These are phyloP conservation scores for Rhizomucor pusillus DNA, from an alignment of 371 early-diverging fungal species.

Conservation along the genomic window DNA sequence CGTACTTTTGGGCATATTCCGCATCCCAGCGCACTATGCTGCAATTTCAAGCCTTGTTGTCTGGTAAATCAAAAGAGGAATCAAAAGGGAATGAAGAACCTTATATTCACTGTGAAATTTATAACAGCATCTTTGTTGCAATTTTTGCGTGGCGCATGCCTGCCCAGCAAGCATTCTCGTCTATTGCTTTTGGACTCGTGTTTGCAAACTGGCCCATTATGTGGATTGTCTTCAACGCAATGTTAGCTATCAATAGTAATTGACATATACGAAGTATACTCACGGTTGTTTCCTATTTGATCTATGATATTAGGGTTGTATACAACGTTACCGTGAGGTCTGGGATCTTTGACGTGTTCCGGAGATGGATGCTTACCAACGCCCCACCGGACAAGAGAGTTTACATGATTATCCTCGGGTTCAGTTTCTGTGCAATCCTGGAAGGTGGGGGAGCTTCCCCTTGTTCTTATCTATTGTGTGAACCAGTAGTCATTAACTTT, in stretches of 20 bases:
- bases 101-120: too few relatives aligned
- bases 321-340: constrained; percentile 42
- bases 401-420: constrained; percentile 39
- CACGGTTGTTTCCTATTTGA: neutral
- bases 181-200: constrained; percentile 41
- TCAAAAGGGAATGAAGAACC: neutral
- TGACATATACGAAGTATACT: neutral
- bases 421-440: constrained; percentile 44
- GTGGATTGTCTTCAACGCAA: constrained; percentile 55
- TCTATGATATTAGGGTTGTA: constrained; percentile 27
- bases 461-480: neutral
- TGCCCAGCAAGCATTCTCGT: constrained; percentile 41
- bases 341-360: constrained; percentile 46
- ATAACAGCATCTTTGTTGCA: constrained; percentile 45
- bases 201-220: constrained; percentile 56
- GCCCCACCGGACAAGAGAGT: constrained; percentile 46
- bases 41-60: constrained; percentile 31
- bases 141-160: constrained; percentile 57
- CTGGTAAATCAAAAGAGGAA: constrained; percentile 21
- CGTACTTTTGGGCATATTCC: constrained; percentile 32
- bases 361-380: constrained; percentile 47
- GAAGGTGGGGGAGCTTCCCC: constrained; percentile 27
- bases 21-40: constrained; percentile 35
- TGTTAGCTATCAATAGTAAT: constrained; percentile 21
- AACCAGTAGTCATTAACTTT: neutral